These are phyloP conservation scores for Coccinonectria pachysandricola DNA, from an alignment of 2,329 filamentous ascomycete genomes.

Conservation along the genomic window DNA sequence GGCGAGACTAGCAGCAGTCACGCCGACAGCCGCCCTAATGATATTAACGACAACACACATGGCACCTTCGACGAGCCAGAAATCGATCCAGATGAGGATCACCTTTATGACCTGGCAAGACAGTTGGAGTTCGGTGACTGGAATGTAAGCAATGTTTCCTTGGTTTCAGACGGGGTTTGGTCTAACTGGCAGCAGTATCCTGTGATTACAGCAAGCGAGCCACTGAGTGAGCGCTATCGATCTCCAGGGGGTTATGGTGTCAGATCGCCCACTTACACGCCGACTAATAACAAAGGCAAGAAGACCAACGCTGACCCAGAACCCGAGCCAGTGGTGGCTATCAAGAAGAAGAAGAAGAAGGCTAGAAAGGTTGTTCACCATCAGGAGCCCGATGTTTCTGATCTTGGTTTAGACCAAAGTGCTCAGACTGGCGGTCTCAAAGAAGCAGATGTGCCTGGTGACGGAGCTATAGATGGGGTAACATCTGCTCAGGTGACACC, in stretches of 20 bases:
- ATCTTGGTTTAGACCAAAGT: constrained; percentile 17
- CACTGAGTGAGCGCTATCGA: constrained; percentile 57
- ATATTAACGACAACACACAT: constrained; percentile 28
- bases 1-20: constrained; percentile 33
- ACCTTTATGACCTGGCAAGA: constrained; percentile 58
- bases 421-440: constrained; percentile 4
- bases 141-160: constrained; percentile 57
- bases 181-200: constrained; percentile 58
- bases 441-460: neutral
- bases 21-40: constrained; percentile 25
- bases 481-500: neutral
- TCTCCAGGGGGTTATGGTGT: constrained; percentile 20
- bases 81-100: constrained; percentile 62
- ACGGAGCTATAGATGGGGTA: neutral
- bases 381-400: constrained; percentile 20
- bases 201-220: constrained; percentile 73
- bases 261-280: constrained; percentile 17
- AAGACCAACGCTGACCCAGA: constrained; percentile 13
- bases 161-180: neutral
- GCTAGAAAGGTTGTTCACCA: constrained; percentile 25
- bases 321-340: constrained; percentile 20
- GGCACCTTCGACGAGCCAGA: constrained; percentile 39
- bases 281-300: constrained; percentile 14
- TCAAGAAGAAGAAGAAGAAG: constrained; percentile 31
- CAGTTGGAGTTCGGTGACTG: constrained; percentile 77